phyloP scores from a whole-genome alignment of 179 eudicot species.

The Beta corolliflora region DNA sequence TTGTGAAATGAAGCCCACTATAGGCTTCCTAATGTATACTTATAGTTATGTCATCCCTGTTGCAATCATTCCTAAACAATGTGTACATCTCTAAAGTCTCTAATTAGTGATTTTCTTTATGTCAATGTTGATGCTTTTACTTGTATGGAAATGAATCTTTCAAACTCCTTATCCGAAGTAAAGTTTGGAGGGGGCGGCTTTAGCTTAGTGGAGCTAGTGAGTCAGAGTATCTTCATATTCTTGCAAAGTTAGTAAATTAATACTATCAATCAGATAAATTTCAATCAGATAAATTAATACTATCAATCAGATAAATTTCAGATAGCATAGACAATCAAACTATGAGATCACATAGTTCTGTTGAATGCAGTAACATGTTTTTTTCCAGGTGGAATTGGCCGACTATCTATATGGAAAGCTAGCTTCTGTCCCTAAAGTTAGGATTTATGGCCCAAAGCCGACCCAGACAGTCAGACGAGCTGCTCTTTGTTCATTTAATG shows the following conservation, averaged over 20 bases:
- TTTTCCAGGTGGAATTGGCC: constrained; percentile 66
- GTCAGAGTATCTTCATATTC: not conserved
- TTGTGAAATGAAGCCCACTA: not conserved
- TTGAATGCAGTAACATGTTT: not conserved
- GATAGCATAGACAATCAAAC: not conserved
- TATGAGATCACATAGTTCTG: not conserved
- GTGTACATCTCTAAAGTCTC: not conserved
- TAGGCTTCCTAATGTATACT: not conserved
- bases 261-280: not conserved
- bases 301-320: not conserved
- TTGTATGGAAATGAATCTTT: not conserved
- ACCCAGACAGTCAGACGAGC: constrained; percentile 67
- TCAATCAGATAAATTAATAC: too few relatives aligned
- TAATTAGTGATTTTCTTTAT: not conserved
- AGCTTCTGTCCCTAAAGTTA: constrained; percentile 58
- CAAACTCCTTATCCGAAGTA: not conserved
- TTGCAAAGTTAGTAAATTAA: not conserved
- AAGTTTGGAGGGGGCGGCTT: not conserved
- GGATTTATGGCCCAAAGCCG: constrained; percentile 83
- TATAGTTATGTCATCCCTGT: not conserved
- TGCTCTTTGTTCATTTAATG: constrained; percentile 90
- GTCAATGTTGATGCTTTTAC: not conserved
- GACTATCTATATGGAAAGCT: constrained; percentile 70
- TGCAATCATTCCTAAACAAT: not conserved
- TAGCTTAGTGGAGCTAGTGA: not conserved